A percentile compares a stretch with the other conserved stretches of the same genome.
These are phyloP conservation scores for Dactylonectria estremocensis DNA, from an alignment of 2,329 filamentous ascomycete species.

Conservation along the genomic window DNA sequence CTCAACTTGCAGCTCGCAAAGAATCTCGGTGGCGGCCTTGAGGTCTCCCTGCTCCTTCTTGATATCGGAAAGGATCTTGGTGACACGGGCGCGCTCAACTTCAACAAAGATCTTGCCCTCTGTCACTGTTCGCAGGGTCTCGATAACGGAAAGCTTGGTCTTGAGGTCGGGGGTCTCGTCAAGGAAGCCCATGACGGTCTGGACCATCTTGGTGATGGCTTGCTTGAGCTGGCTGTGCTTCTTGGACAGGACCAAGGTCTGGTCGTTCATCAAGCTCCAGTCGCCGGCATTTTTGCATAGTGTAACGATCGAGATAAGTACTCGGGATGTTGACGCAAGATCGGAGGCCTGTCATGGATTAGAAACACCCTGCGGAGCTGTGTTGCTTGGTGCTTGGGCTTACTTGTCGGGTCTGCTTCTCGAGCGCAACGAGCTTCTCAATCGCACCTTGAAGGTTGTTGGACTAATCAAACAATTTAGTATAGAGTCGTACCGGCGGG, in stretches of 20 bases:
- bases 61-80: conserved; percentile 95
- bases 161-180: conserved; percentile 88
- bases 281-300: conserved; percentile 94
- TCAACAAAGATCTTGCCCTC: conserved; percentile 99
- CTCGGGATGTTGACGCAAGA: conserved; percentile 92
- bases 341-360: conserved; percentile 82
- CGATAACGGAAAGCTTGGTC: conserved; percentile 93
- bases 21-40: conserved; percentile 89
- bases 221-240: conserved; percentile 99
- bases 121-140: conserved; percentile 94
- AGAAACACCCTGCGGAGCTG: conserved; percentile 34
- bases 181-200: conserved; percentile 93
- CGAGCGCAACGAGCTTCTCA: conserved; percentile 91
- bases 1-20: conserved; percentile 98
- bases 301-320: conserved; percentile 90
- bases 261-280: conserved; percentile 96
- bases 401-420: conserved; percentile 98
- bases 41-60: conserved; percentile 96
- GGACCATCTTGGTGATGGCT: conserved; percentile 98
- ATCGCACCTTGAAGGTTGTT: conserved; percentile 87
- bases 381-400: conserved; percentile 50
- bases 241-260: conserved; percentile 95
- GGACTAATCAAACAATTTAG: conserved; percentile 60
- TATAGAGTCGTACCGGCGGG: neutral
- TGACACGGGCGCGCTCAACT: conserved; percentile 96